A percentile compares a stretch with the other conserved stretches of the same genome.
Evolutionary conservation across 2,329 filamentous ascomycete genomes (phyloP).

Genomic region (Stemphylium lycopersici): DNA sequence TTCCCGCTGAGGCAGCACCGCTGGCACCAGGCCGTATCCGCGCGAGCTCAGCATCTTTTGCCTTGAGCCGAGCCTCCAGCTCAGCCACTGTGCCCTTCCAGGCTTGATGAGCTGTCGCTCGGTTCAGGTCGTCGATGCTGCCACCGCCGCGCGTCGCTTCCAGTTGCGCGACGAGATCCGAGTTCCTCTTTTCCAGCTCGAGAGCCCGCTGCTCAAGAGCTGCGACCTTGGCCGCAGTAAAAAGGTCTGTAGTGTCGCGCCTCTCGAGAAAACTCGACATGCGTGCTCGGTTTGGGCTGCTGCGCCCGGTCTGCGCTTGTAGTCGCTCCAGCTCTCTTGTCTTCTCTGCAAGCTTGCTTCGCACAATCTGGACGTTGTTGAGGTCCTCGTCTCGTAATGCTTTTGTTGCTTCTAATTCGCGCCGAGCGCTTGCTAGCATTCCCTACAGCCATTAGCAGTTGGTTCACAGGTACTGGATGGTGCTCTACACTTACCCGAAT

Average conservation of each 20-base stretch:
- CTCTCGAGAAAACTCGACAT: conserved; percentile 44
- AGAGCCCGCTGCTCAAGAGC: conserved; percentile 52
- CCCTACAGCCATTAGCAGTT: conserved; percentile 20
- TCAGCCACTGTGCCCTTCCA: conserved; percentile 43
- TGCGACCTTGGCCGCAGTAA: conserved; percentile 50
- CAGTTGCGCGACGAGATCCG: conserved; percentile 43
- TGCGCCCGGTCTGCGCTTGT: conserved; percentile 26
- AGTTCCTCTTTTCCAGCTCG: conserved; percentile 51
- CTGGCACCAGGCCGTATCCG: conserved; percentile 18
- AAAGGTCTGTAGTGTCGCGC: conserved; percentile 48
- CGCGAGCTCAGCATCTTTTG: conserved; percentile 39
- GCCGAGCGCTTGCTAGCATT: conserved; percentile 48
- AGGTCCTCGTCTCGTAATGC: conserved; percentile 53
- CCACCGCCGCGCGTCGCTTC: conserved; percentile 34
- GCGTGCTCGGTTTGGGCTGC: conserved; percentile 35
- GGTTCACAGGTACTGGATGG: background rate
- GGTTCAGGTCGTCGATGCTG: conserved; percentile 42
- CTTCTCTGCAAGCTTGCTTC: conserved; percentile 50
- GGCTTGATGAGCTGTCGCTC: conserved; percentile 44
- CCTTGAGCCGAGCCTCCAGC: conserved; percentile 37
- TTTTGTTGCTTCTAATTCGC: conserved; percentile 49
- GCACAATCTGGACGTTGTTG: conserved; percentile 48
- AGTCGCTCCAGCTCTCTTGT: conserved; percentile 45
- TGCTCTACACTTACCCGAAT: conserved; percentile 36
- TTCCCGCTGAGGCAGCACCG: conserved; percentile 4